Percentiles rank a stretch among this genome's conserved stretches.
Conservation (phyloP, 306 rosid genomes). For the Quercus ilex region DNA sequence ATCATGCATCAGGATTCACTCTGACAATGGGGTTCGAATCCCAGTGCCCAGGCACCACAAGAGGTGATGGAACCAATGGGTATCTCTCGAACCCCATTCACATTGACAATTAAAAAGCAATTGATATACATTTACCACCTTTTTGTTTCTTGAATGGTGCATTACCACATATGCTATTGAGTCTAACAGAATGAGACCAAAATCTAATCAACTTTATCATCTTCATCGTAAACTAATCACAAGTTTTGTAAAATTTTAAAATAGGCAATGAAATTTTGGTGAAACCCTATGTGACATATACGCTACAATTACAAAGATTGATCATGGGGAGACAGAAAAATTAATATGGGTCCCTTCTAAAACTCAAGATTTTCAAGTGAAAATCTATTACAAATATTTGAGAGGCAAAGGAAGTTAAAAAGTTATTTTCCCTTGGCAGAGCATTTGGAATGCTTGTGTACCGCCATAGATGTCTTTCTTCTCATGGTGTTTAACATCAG, state of each 20-base stretch:
- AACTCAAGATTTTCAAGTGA: no score
- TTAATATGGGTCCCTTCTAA: no score
- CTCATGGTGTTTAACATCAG: no score
- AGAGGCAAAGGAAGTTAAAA: no score
- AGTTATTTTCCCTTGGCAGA: no score
- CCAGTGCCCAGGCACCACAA: no score
- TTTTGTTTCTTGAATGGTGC: not conserved
- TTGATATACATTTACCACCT: not conserved
- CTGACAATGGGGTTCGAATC: not conserved
- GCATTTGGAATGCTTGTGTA: no score
- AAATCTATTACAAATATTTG: no score
- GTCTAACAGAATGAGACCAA: not conserved
- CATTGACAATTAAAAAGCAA: not conserved
- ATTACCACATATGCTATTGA: not conserved
- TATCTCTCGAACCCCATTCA: not conserved
- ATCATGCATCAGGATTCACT: not conserved
- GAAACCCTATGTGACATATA: not conserved
- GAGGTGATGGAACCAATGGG: no score
- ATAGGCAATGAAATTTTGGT: not conserved
- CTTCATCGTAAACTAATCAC: not conserved
- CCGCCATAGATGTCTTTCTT: no score
- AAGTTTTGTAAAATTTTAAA: not conserved
- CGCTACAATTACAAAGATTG: no score
- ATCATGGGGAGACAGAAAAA: no score
- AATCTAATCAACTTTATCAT: not conserved